Evolutionary conservation across 805 yeast genomes (phyloP), one percentile per base, ranked within the genome.

Genomic region (Starmera pachycereana): DNA sequence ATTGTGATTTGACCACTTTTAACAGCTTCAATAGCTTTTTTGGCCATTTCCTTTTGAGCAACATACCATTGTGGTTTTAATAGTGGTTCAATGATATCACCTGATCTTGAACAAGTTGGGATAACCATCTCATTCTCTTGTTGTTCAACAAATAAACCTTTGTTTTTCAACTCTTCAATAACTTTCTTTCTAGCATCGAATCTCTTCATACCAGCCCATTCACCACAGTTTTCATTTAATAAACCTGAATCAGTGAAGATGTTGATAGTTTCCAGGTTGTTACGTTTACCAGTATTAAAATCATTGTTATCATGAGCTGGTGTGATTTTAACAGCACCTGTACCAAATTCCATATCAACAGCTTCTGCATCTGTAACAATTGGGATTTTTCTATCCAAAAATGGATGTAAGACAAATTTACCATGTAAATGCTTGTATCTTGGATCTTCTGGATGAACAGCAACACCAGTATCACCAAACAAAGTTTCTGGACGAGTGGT

Each of bases 21-120:
- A 44, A 90, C 96, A 40, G 87, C 97, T 40, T 76, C 71, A 51
- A 89, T 78, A 42, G 96, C 96, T 44, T 74, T 87, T 48, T 72
- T 69, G 39, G 97, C 98, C 84, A 87, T 84, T 42, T 79, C 84
- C 54, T 72, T 72, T 67, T 89, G 96, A 45, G 85, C 68, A 49
- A 92, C 97, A 97, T 97, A 92, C 98, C 98, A 92, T 70, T 92
- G 98, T 45, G 98, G 98, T 69, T 92, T 92, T 67, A 92, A 72
- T 57, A 86, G 70, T 40, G 98, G 98, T 70, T 92, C 98, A 56
- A 92, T 89, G 48, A 92, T 71, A 65, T 92, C 98, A 50, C 97
- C 97, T 27, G 97, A 87, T 76, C 97, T 83, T 33, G 92, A 85
- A 68, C 98, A 92, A 39, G 75, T 65, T 51, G 98, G 98, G 46